Evolutionary conservation across 2,329 filamentous ascomycete species (phyloP), one percentile per base, ranked within the genome.

Genomic region (Aureobasidium namibiae): DNA sequence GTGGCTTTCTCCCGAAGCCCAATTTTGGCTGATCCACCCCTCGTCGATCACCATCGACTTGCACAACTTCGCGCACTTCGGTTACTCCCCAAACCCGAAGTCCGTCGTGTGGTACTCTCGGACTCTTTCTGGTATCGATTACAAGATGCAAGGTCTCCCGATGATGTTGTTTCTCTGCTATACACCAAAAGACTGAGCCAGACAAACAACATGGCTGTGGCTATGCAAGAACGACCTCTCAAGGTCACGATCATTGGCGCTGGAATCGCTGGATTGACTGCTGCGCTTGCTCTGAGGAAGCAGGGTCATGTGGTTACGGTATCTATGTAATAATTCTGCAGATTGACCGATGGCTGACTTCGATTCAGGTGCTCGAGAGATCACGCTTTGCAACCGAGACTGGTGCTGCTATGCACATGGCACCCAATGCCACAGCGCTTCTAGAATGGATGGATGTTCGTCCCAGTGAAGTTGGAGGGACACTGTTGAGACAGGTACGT

Each of bases 191-290:
- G n/a, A 14, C 4, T 18, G 11, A 33, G 34, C 7, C 18, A 18
- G 7, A 45, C 24, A 26, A 18, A 38, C 23, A 23, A 29, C 4
- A 57, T 57, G 54, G 42, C 54, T 39, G 31, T 57, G 7, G 42
- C 33, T 13, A 57, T 57, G 9, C 33, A 57, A 39, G 21, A n/a
- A 31, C 54, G 26, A n/a, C 56, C 60, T 6, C 45, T 61, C n/a
- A 56, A 26, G 21, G 60, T 59, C 11, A 58, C 49, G 6, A 60
- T 62, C 4, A 57, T 62, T 10, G 60, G 60, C 42, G 60, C 48
- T 52, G 60, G 60, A 2, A 56, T 62, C 10, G 60, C 60, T 36
- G 60, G 60, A 2, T 38, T 62, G 36, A 57, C 60, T 38, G 60
- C 60, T 2, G 60, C 56, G 4, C 46, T 58, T 6, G 60, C 58